phyloP scores from a whole-genome alignment of 495 filamentous ascomycete species.

The Penicillium roqueforti region DNA sequence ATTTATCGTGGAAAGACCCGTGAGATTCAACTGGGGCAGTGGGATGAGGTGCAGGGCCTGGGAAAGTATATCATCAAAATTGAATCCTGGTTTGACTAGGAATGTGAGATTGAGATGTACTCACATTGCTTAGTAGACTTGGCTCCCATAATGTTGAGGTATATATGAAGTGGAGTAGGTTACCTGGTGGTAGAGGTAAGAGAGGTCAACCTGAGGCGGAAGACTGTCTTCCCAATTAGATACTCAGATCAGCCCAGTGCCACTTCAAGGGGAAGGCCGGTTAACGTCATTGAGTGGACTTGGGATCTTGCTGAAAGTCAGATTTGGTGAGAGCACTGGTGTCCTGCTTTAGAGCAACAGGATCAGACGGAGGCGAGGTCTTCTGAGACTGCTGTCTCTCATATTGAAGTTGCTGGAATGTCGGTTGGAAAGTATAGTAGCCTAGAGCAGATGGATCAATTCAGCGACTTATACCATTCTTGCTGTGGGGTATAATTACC shows the following conservation, averaged over 20 bases:
- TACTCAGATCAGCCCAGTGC: background rate
- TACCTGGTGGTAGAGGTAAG: too few species aligned
- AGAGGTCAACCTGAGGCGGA: too few species aligned
- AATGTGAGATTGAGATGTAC: too few species aligned
- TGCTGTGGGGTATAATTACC: conserved; percentile 18
- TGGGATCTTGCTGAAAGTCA: background rate
- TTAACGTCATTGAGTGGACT: background rate
- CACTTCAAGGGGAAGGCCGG: background rate
- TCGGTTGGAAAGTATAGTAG: conserved; percentile 32
- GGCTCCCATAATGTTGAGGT: too few species aligned
- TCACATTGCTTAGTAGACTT: too few species aligned
- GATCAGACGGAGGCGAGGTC: background rate
- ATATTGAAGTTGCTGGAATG: conserved; percentile 22
- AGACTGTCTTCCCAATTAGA: too few species aligned
- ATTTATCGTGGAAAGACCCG: too few species aligned
- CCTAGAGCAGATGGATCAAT: conserved; percentile 18
- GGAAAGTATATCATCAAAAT: too few species aligned
- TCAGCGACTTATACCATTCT: conserved; percentile 3
- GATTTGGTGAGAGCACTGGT: background rate
- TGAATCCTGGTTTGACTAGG: too few species aligned
- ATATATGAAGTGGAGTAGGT: too few species aligned
- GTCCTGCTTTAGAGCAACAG: conserved; percentile 1
- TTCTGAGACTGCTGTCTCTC: conserved; percentile 11
- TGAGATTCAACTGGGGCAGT: too few species aligned
- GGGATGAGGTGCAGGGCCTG: too few species aligned